Base-by-base conservation (phyloP, 2,329 filamentous ascomycete species). In the Colletotrichum lupini region DNA sequence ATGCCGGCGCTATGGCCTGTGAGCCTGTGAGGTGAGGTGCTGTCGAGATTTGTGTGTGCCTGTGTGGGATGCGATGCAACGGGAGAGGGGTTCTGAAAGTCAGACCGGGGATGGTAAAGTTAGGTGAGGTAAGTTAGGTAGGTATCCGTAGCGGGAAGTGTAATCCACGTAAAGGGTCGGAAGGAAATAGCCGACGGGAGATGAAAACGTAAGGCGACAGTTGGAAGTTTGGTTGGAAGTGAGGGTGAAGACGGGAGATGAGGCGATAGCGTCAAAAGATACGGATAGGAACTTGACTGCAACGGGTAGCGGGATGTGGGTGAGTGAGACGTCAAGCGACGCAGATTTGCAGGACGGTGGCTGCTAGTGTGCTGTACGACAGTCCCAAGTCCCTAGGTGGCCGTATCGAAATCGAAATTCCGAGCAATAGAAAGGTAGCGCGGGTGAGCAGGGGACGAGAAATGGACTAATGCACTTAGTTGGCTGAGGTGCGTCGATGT, bases 261-360 rank as follows among this genome's bases (percentile, higher is more conserved):
- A 28, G 42, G 19, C 28, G 59, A 49, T 28, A 30, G 42, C 37
- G 37, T 24, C 37, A 52, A 49, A 32, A 22, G 59, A 62, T 52
- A 22, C 26, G 26, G 30, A 49, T 55, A 55, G 24, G 46, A 26
- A 26, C 6, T 19, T 28, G 37, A 16, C 16, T 30, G 24, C 24
- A 46, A 19, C 65, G 65, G 65, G 42, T 35, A 57, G 58, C 61
- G 68, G 57, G 64, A 42, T 14, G 42, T 32, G 42, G 7, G 19
- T 35, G 42, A 32, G 42, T 24, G 37, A 61, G 42, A 53, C 57
- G 49, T 68, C 63, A 68, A 53, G 42, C 32, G n/a, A 32, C 59
- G 59, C 26, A 42, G 14, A 24, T 32, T 6, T 37, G 22, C 24
- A n/a, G 12, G 19, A 60, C 24, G 16, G 57, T 6, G 42, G 30